Conservation (phyloP, 2,329 filamentous ascomycete genomes). For the Trichoderma endophyticum region DNA sequence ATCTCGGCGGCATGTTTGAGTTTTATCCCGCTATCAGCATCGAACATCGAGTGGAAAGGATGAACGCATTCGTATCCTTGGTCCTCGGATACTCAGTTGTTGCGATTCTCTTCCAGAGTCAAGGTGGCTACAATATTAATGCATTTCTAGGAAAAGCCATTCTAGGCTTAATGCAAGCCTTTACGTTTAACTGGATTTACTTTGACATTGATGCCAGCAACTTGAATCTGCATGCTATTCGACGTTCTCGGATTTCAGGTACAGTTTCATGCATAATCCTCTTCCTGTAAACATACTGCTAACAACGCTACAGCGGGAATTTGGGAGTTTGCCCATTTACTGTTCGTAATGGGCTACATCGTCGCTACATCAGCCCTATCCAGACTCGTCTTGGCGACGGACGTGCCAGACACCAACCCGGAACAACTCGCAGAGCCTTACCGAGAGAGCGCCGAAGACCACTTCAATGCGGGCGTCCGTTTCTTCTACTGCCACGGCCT, state of each 20-base stretch:
- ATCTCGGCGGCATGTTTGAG: slow-evolving; percentile 45
- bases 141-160: slow-evolving; percentile 62
- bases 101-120: slow-evolving; percentile 57
- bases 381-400: slow-evolving; percentile 56
- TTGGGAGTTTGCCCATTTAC: slow-evolving; percentile 57
- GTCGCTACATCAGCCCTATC: slow-evolving; percentile 57
- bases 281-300: not conserved
- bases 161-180: slow-evolving; percentile 55
- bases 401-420: slow-evolving; percentile 46
- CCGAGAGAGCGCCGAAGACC: slow-evolving; percentile 43
- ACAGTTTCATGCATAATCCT: slow-evolving; percentile 18
- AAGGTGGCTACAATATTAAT: slow-evolving; percentile 43
- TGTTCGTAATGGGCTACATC: slow-evolving; percentile 62
- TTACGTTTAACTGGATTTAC: slow-evolving; percentile 61
- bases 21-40: slow-evolving; percentile 63
- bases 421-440: slow-evolving; percentile 52
- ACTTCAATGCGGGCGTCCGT: slow-evolving; percentile 52
- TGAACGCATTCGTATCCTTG: slow-evolving; percentile 61
- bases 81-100: slow-evolving; percentile 65
- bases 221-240: slow-evolving; percentile 59
- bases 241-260: slow-evolving; percentile 46
- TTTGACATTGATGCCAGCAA: slow-evolving; percentile 60
- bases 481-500: slow-evolving; percentile 65
- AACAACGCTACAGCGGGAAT: slow-evolving; percentile 38
- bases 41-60: slow-evolving; percentile 63